Base-by-base conservation (phyloP, 257 asterid genomes). In the Petunia secreta region DNA sequence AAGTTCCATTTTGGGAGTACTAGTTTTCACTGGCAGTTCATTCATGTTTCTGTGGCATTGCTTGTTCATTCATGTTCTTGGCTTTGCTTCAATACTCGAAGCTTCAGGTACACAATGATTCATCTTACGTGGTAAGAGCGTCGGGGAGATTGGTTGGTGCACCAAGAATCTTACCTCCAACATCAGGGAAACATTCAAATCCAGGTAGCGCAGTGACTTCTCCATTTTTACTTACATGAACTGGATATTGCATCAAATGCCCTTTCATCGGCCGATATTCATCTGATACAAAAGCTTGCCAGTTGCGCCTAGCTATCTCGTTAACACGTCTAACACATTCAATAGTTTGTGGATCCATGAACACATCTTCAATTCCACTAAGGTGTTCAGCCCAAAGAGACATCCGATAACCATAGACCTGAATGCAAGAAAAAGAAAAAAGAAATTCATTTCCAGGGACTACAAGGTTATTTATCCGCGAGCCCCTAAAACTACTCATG, bases 371-470 rank as follows among this genome's bases (percentile, higher is more conserved):
- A 91, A 63, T 37, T 65, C 79, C 78, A 50, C 91, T 94, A 39
- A 91, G 80, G 69, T 93, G 98, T 78, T 93, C 98, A 40, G 97
- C 90, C 98, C 98, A 93, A 39, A 93, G 87, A n/a, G 98, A 93
- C 94, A 90, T 90, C 84, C 98, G 77, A 80, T 93, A 93, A 79
- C 98, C 98, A 50, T 89, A 88, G 64, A 93, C 77, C 98, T 93
- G 88, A 82, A 79, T 52, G 62, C 73, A 38, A 37, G 13, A 4
- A 78, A 10, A 50, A 48, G 11, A 1, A 15, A 15, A 6, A 48
- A 50, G 37, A 34, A 48, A 10, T 14, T 25, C 43, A 48, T 6
- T 44, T 46, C 4, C 1, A 44, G 9, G 16, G n/a, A 69, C 46
- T 69, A 0, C 4, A 69, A 69, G 41, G 58, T 69, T 69, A 2